Conservation (phyloP, 768 basidiomycete species). For the Paxillus involutus region DNA sequence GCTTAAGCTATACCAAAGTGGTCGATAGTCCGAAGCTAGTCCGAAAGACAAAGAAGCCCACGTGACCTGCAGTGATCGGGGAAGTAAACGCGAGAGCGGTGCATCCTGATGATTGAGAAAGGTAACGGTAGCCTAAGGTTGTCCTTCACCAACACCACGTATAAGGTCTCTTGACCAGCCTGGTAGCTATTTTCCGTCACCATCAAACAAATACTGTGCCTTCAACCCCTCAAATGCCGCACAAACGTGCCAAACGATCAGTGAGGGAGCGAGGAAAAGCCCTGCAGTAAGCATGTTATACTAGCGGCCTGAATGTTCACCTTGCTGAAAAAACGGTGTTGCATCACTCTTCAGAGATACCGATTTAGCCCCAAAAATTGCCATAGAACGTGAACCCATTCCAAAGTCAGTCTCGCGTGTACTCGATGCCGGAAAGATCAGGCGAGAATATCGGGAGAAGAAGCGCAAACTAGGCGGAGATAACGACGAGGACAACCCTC, state of each 20-base stretch:
- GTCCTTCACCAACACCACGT: background rate
- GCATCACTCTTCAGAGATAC: constrained; percentile 38
- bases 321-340: background rate
- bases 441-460: constrained; percentile 53
- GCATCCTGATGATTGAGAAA: too few species aligned
- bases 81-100: background rate
- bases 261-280: constrained; percentile 42
- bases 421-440: constrained; percentile 59
- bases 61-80: background rate
- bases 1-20: background rate
- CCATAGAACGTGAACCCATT: constrained; percentile 54
- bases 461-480: constrained; percentile 37
- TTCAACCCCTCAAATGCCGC: constrained; percentile 48
- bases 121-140: background rate
- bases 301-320: background rate
- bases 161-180: background rate
- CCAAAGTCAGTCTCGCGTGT: constrained; percentile 71
- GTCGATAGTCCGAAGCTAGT: too few species aligned
- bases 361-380: constrained; percentile 49
- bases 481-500: constrained; percentile 25
- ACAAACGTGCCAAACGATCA: constrained; percentile 60
- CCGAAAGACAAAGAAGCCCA: too few species aligned
- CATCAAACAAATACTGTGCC: background rate
- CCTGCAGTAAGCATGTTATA: constrained; percentile 38
- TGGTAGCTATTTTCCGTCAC: background rate